phyloP scores from a whole-genome alignment of 1,139 yeast species.

The Geotrichum restrictum region DNA sequence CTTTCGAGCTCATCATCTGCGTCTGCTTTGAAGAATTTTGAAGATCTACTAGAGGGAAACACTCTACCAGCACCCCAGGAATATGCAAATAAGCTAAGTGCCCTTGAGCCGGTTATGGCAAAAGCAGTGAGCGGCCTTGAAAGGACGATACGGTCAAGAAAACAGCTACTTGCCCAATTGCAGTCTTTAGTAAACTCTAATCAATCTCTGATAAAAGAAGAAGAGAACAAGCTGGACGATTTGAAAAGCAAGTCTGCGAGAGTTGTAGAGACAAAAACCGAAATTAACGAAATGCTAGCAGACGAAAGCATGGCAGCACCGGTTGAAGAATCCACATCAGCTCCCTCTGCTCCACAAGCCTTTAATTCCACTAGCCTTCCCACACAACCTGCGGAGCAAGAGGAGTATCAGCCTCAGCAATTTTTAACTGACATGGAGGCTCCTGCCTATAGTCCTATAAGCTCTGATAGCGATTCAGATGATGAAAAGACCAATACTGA shows the following conservation, averaged over 20 bases:
- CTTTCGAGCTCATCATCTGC: constrained; percentile 21
- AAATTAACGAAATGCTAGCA: constrained; percentile 46
- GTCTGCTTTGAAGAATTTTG: constrained; percentile 24
- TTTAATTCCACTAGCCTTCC: constrained; percentile 1
- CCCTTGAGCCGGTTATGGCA: constrained; percentile 21
- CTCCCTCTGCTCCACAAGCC: constrained; percentile 16
- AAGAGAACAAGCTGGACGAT: constrained; percentile 45
- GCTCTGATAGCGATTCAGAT: constrained; percentile 29
- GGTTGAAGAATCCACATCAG: constrained; percentile 23
- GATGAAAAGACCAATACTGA: constrained; percentile 32
- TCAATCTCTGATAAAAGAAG: constrained; percentile 46
- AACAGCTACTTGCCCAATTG: constrained; percentile 44
- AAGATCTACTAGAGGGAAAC: constrained; percentile 40
- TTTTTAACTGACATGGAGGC: constrained; percentile 35
- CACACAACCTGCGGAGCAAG: constrained; percentile 15
- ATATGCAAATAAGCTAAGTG: constrained; percentile 45
- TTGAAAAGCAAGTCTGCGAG: constrained; percentile 43
- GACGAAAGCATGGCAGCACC: constrained; percentile 32
- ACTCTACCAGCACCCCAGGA: constrained; percentile 51
- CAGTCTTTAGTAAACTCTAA: constrained; percentile 44
- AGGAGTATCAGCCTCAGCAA: constrained; percentile 22
- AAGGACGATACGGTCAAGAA: constrained; percentile 43
- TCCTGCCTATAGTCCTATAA: constrained; percentile 41
- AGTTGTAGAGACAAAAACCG: constrained; percentile 45
- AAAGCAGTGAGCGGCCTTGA: constrained; percentile 32